Evolutionary conservation across 495 filamentous ascomycete genomes (phyloP).

Genomic region (Penicillium antarcticum): DNA sequence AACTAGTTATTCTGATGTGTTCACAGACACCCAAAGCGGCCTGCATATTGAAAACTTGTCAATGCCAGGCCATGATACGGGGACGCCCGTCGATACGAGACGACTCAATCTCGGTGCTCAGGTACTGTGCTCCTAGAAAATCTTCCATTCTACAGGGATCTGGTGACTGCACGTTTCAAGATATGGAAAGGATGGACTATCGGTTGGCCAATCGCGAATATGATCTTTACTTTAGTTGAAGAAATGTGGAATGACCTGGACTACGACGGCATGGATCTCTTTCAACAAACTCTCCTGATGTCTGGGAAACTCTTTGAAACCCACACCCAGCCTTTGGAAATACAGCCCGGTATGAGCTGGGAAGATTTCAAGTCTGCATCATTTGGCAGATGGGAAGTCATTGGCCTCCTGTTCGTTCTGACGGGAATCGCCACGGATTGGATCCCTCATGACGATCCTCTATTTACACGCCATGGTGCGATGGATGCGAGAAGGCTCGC

Average conservation of each 20-base stretch:
- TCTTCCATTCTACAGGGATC: slow-evolving; percentile 18
- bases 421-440: slow-evolving; percentile 17
- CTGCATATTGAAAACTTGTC: not conserved
- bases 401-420: slow-evolving; percentile 22
- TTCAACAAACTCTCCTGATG: slow-evolving; percentile 7
- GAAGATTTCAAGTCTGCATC: slow-evolving; percentile 13
- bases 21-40: slow-evolving; percentile 14
- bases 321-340: slow-evolving; percentile 8
- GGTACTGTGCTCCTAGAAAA: slow-evolving; percentile 20
- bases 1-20: slow-evolving; percentile 41
- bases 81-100: slow-evolving; percentile 12
- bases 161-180: slow-evolving; percentile 18
- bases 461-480: slow-evolving; percentile 2
- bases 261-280: slow-evolving; percentile 6
- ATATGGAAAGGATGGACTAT: slow-evolving; percentile 20
- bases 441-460: slow-evolving; percentile 3
- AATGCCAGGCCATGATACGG: not conserved
- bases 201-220: slow-evolving; percentile 12
- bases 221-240: slow-evolving; percentile 14
- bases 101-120: slow-evolving; percentile 21
- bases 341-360: slow-evolving; percentile 15
- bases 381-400: slow-evolving; percentile 22
- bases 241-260: slow-evolving; percentile 14
- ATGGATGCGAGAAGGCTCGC: slow-evolving; percentile 11
- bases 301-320: slow-evolving; percentile 24